phyloP scores from a whole-genome alignment of 129 eudicot genomes.

The Sambucus nigra region DNA sequence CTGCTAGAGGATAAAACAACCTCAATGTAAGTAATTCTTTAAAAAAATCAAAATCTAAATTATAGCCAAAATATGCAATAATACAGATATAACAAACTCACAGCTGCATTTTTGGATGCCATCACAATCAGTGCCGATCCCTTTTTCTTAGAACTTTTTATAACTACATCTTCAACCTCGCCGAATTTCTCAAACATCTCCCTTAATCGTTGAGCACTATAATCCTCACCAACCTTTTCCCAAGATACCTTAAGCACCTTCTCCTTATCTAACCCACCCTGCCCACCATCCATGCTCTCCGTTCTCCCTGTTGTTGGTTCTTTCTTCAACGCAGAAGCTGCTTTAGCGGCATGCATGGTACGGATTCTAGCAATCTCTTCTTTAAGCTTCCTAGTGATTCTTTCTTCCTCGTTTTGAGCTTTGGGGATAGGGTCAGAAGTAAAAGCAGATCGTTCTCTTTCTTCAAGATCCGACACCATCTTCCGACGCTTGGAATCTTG shows the following conservation, averaged over 20 bases:
- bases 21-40: not conserved
- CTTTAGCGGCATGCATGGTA: constrained; percentile 42
- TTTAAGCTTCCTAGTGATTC: constrained; percentile 38
- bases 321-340: constrained; percentile 14
- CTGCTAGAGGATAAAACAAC: constrained; percentile 22
- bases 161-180: constrained; percentile 66
- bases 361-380: constrained; percentile 66
- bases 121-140: constrained; percentile 64
- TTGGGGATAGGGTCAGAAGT: constrained; percentile 26
- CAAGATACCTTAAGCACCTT: constrained; percentile 67
- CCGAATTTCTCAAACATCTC: constrained; percentile 57
- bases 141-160: constrained; percentile 59
- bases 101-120: constrained; percentile 64
- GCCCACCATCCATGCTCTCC: constrained; percentile 25
- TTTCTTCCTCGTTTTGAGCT: constrained; percentile 60
- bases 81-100: constrained; percentile 19
- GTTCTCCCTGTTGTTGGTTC: constrained; percentile 7
- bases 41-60: not conserved
- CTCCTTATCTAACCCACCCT: constrained; percentile 35
- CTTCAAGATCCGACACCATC: constrained; percentile 80
- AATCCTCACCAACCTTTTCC: constrained; percentile 61
- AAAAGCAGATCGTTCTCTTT: constrained; percentile 64
- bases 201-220: constrained; percentile 43
- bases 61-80: not conserved
- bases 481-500: constrained; percentile 58